Base-by-base conservation (phyloP, 768 basidiomycete genomes). In the Albatrellus ellisii region DNA sequence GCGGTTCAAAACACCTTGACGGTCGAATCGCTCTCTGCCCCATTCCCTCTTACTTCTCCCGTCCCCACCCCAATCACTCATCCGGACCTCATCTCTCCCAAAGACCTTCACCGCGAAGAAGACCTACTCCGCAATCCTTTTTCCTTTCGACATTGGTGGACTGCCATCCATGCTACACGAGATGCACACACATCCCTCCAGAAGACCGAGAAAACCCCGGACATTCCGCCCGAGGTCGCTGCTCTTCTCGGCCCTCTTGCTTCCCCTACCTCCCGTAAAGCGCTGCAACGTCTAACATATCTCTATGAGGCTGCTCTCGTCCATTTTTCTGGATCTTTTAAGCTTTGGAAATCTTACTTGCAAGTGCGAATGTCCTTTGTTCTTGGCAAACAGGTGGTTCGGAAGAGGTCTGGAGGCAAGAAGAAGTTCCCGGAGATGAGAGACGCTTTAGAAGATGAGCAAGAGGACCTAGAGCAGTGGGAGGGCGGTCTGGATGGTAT, bases 281-380 rank as follows among this genome's bases (percentile, higher is more conserved):
- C 79, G 21, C 65, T 98, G 6, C 89, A 95, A 52, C 77, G 81
- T 36, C 65, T 94, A 25, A 82, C 83, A 2, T 91, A 86, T 59
- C 72, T 95, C n/a, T 98, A 95, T 57, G 95, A 99, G 61, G 69
- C 87, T 15, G 94, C 94, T 0, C 71, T 99, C 18, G 70, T 63
- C 3, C 74, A 91, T 48, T 95, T 97, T 54, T 83, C 92, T 1
- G 76, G 72, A 9, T 87, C 82, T 2, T 98, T 89, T 75, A 91
- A 95, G 59, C 63, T 98, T 40, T 98, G 95, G 95, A 91, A 89
- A 56, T 73, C 86, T 0, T 99, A 99, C 60, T 67, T 97, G 32
- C 70, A 69, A 39, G 76, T 80, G 63, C 74, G 95, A 36, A 79
- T 85, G 70, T 68, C 72, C 1, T 95, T 81, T 60, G 87, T 98